Evolutionary conservation across 2,329 filamentous ascomycete genomes (phyloP).

Genomic region (Talaromyces sp.): DNA sequence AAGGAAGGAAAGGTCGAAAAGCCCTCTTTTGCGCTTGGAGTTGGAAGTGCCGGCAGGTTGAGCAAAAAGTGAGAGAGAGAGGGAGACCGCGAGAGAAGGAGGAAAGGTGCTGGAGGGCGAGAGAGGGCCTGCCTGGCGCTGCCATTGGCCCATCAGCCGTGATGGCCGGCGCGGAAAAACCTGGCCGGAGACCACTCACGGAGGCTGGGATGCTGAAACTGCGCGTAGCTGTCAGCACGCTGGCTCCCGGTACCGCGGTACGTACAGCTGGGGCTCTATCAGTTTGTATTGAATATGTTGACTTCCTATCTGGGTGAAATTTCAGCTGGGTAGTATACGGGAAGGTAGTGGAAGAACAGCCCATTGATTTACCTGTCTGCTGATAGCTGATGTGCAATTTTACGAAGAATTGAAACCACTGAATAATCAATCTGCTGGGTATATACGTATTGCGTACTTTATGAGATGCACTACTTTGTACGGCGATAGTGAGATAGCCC

Average conservation of each 20-base stretch:
- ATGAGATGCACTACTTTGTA: neutral
- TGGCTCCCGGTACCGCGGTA: neutral
- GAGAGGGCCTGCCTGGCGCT: constrained; percentile 8
- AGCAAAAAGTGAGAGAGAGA: neutral
- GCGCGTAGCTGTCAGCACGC: constrained; percentile 18
- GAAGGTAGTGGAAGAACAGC: neutral
- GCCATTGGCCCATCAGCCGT: constrained; percentile 14
- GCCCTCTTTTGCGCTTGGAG: neutral
- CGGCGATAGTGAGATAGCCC: neutral
- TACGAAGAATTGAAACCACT: no score
- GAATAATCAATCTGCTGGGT: no score
- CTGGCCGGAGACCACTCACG: constrained; percentile 6
- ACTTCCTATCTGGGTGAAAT: neutral
- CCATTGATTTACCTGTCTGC: neutral
- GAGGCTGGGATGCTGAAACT: constrained; percentile 7
- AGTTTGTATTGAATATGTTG: neutral
- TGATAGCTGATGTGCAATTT: no score
- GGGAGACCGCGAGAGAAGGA: neutral
- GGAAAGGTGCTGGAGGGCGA: constrained; percentile 13
- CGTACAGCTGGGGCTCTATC: neutral
- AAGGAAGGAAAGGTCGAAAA: constrained; percentile 16
- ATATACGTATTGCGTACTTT: neutral
- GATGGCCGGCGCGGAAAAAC: constrained; percentile 18
- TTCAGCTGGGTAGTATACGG: neutral
- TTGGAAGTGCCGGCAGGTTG: no score